Evolutionary conservation across 2,329 filamentous ascomycete genomes (phyloP).

Genomic region (Pyrenochaeta sp.): DNA sequence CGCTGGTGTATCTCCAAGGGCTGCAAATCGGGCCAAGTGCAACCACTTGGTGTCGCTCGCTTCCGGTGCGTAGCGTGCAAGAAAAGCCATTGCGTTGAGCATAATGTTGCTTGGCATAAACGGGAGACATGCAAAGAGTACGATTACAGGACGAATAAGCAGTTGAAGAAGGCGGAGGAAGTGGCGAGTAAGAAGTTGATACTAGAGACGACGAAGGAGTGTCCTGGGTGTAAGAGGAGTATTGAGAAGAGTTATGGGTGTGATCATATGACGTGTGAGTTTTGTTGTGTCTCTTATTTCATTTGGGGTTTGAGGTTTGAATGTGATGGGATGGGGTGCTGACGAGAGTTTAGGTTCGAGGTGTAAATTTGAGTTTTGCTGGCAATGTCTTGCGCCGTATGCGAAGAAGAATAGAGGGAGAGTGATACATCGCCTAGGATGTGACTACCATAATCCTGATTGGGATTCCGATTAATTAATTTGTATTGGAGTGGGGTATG

Average conservation of each 20-base stretch:
- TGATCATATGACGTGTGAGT: slow-evolving; percentile 52
- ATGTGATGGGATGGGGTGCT: background rate
- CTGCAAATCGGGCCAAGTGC: slow-evolving; percentile 64
- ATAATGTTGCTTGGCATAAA: slow-evolving; percentile 49
- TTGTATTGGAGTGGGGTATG: background rate
- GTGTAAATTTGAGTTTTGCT: slow-evolving; percentile 53
- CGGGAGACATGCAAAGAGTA: slow-evolving; percentile 53
- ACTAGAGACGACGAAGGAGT: slow-evolving; percentile 45
- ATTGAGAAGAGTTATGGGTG: slow-evolving; percentile 54
- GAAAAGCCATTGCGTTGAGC: slow-evolving; percentile 47
- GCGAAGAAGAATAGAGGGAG: background rate
- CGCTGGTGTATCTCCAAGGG: slow-evolving; percentile 61
- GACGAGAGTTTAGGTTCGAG: slow-evolving; percentile 33
- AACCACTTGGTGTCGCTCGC: slow-evolving; percentile 53
- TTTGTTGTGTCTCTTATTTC: background rate
- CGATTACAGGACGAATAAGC: slow-evolving; percentile 41
- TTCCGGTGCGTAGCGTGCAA: slow-evolving; percentile 51
- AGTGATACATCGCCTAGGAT: slow-evolving; percentile 8
- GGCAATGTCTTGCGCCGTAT: slow-evolving; percentile 46
- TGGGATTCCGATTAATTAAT: background rate
- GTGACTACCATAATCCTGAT: slow-evolving; percentile 7
- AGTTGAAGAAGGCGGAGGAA: slow-evolving; percentile 37
- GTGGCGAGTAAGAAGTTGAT: slow-evolving; percentile 42
- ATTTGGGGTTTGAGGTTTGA: too few species aligned
- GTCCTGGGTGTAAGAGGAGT: slow-evolving; percentile 50